Base-by-base conservation (phyloP, 2,329 filamentous ascomycete species). In the Pseudonectria foliicola region DNA sequence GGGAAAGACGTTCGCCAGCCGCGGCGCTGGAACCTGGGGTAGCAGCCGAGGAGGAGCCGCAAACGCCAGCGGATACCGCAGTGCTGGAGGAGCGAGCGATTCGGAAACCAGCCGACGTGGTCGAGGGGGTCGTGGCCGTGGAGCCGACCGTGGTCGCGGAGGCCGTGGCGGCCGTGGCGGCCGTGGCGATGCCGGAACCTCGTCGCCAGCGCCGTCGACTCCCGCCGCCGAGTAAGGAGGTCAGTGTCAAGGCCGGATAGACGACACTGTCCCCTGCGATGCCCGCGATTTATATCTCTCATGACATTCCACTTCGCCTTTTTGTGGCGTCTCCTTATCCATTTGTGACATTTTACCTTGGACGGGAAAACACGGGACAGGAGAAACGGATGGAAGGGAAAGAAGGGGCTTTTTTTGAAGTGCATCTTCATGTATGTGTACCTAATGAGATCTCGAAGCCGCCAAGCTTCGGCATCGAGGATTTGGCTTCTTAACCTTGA, bases 51-150 rank as follows among this genome's bases (percentile, higher is more conserved):
- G 82, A 34, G 77, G 78, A 31, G 61, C 63, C 32, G 61, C 59
- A 36, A 62, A 64, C 30, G 74, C 75, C 38, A 84, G 82, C 49
- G 87, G 86, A 40, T 95, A 95, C 66, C 81, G 86, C 49, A 93
- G 87, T 54, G 85, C 83, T 36, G 85, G 61, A 33, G 86, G 85
- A 39, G 89, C 85, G 40, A 82, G 80, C 54, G 81, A 78, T 45
- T 76, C 73, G 25, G 75, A 78, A 52, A 73, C 71, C 38, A 74
- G 69, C 38, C 66, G 71, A 42, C 70, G 73, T 10, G 69, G 70
- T 14, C 71, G 77, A 30, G 76, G 76, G 12, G 68, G 66, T 23
- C 66, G 75, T 29, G 69, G 75, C 25, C 74, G 80, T 30, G 75
- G 77, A 31, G 67, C 69, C 40, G 70, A 77, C 35, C 69, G 78